These are phyloP conservation scores for Trichoderma koningiopsis DNA, from an alignment of 2,329 filamentous ascomycete species.

Conservation along the genomic window DNA sequence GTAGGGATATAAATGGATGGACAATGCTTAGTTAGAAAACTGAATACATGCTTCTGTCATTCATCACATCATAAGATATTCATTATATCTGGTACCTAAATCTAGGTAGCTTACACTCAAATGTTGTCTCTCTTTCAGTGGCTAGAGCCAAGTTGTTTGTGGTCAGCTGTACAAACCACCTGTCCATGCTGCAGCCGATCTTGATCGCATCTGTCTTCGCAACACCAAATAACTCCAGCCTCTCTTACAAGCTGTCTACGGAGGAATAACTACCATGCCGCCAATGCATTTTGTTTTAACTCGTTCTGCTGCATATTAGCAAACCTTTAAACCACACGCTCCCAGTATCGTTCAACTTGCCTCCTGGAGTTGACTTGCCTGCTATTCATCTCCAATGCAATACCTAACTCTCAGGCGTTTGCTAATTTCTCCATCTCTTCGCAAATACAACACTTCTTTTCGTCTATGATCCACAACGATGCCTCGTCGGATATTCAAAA, in stretches of 20 bases:
- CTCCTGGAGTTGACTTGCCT: not conserved
- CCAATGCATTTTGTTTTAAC: not conserved
- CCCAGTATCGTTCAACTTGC: not conserved
- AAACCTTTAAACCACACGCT: no score
- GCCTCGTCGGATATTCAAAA: conserved; percentile 51
- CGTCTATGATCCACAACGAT: conserved; percentile 28
- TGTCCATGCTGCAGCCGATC: not conserved
- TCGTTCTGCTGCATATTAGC: not conserved
- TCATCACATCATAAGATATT: not conserved
- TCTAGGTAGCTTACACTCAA: no score
- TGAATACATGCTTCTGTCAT: not conserved
- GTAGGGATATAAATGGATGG: not conserved
- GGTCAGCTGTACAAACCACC: not conserved
- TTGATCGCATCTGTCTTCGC: not conserved
- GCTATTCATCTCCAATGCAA: not conserved
- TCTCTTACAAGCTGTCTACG: not conserved
- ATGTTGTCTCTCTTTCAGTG: not conserved
- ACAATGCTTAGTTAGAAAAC: not conserved
- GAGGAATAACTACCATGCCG: not conserved
- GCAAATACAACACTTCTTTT: not conserved
- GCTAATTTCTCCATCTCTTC: not conserved
- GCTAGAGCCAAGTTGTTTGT: not conserved
- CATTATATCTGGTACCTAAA: not conserved
- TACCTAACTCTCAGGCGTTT: not conserved
- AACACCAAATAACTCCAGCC: not conserved